Evolutionary conservation across 495 filamentous ascomycete genomes (phyloP).

Genomic region (Chaetomium cochliodes): DNA sequence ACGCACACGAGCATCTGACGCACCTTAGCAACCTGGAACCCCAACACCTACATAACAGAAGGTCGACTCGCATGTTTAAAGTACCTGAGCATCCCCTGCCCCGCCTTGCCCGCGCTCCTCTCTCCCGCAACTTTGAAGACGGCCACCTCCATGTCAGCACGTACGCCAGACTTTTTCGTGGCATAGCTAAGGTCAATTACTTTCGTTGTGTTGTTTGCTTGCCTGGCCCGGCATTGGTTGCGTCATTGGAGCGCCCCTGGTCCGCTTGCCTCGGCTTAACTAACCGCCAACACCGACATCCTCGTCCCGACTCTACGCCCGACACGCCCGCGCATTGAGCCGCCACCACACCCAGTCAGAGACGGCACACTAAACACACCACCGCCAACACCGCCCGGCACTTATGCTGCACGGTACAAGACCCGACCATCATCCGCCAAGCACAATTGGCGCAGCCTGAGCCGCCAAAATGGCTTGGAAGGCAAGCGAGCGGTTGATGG

Average conservation of each 20-base stretch:
- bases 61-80: neutral
- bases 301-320: conserved; percentile 18
- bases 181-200: conserved; percentile 1
- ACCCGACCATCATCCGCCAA: conserved; percentile 33
- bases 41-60: neutral
- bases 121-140: neutral
- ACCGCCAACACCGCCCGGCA: conserved; percentile 5
- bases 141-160: conserved; percentile 4
- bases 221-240: conserved; percentile 10
- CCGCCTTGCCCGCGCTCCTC: conserved; percentile 5
- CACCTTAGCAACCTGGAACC: neutral
- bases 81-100: conserved; percentile 7
- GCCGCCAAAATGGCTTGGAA: conserved; percentile 77
- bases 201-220: conserved; percentile 19
- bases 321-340: neutral
- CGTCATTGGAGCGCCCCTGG: conserved; percentile 22
- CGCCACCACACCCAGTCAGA: conserved; percentile 1
- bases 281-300: conserved; percentile 7
- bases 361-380: neutral
- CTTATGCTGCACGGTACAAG: conserved; percentile 33
- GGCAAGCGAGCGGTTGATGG: conserved; percentile 84
- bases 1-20: conserved; percentile 19
- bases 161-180: conserved; percentile 17
- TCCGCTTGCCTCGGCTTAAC: conserved; percentile 34
- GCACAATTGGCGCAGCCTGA: conserved; percentile 35